Percentiles rank a stretch among this genome's conserved stretches.
Conservation (phyloP, 148 eudicot genomes). For the Heliamphora exappendiculata region DNA sequence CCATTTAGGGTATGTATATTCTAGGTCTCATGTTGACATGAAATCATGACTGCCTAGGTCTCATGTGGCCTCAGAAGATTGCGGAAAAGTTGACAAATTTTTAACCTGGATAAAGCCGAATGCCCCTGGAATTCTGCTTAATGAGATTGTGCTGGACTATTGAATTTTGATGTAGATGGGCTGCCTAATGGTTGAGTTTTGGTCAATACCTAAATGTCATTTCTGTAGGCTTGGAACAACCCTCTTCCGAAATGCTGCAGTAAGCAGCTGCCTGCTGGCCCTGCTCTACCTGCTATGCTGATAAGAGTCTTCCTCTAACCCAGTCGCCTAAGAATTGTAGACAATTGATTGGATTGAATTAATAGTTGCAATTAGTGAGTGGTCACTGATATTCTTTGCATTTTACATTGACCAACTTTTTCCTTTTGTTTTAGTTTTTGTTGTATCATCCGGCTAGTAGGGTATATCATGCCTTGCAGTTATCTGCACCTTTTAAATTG, state of each 20-base stretch:
- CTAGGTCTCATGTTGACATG: background rate
- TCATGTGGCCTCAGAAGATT: background rate
- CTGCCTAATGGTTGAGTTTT: background rate
- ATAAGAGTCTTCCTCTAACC: background rate
- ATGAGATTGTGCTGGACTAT: background rate
- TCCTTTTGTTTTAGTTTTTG: background rate
- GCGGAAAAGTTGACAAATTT: background rate
- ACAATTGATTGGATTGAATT: constrained; percentile 1
- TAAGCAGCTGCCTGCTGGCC: background rate
- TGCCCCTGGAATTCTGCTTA: background rate
- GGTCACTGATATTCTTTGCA: background rate
- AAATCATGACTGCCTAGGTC: background rate
- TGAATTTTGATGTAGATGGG: background rate
- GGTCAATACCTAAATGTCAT: background rate
- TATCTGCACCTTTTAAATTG: background rate
- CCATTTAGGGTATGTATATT: background rate
- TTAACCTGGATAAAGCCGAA: background rate
- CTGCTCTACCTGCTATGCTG: background rate
- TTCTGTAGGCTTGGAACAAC: background rate
- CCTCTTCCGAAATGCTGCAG: background rate
- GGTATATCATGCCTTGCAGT: background rate
- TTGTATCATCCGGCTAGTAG: background rate
- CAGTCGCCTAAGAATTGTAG: background rate
- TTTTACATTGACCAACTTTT: too few species aligned
- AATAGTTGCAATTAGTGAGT: background rate